Percentiles rank a stretch among this genome's conserved stretches.
Conservation (phyloP, 2,329 filamentous ascomycete species). For the Ampelomyces quisqualis region DNA sequence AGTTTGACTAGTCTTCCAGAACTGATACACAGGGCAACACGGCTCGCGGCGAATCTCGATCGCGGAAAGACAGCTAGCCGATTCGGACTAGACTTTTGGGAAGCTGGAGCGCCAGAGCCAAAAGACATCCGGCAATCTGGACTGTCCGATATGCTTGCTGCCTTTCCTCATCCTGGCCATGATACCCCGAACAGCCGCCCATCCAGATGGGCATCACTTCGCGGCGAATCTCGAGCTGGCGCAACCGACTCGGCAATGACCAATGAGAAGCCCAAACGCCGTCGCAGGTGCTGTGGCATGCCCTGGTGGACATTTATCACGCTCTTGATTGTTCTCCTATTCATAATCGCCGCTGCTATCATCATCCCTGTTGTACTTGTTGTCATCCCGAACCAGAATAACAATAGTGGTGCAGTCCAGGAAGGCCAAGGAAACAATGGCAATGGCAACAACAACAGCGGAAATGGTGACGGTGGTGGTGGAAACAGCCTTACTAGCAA, state of each 20-base stretch:
- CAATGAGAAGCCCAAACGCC: constrained; percentile 39
- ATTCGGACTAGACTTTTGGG: constrained; percentile 54
- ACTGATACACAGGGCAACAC: constrained; percentile 83
- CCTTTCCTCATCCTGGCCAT: constrained; percentile 62
- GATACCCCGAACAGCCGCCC: constrained; percentile 42
- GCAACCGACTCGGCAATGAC: constrained; percentile 21
- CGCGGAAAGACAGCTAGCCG: constrained; percentile 69
- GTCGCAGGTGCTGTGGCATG: constrained; percentile 78
- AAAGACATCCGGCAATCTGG: constrained; percentile 49
- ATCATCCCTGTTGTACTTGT: constrained; percentile 72
- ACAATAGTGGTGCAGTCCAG: constrained; percentile 4
- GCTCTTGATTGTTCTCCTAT: constrained; percentile 63
- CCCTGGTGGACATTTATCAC: constrained; percentile 76
- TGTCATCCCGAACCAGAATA: constrained; percentile 55
- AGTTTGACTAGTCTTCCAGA: constrained; percentile 92
- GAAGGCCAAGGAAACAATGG: constrained; percentile 27
- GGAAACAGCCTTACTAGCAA: constrained; percentile 25
- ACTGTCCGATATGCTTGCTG: constrained; percentile 64
- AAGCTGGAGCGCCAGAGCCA: constrained; percentile 38
- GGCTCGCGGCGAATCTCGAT: constrained; percentile 83
- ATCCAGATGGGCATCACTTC: constrained; percentile 35
- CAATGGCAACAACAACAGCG: constrained; percentile 6
- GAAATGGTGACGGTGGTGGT: constrained; percentile 17
- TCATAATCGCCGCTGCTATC: constrained; percentile 77
- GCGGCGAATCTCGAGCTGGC: constrained; percentile 8